phyloP scores from a whole-genome alignment of 2,329 filamentous ascomycete genomes.

The Hypoxylon sp. region DNA sequence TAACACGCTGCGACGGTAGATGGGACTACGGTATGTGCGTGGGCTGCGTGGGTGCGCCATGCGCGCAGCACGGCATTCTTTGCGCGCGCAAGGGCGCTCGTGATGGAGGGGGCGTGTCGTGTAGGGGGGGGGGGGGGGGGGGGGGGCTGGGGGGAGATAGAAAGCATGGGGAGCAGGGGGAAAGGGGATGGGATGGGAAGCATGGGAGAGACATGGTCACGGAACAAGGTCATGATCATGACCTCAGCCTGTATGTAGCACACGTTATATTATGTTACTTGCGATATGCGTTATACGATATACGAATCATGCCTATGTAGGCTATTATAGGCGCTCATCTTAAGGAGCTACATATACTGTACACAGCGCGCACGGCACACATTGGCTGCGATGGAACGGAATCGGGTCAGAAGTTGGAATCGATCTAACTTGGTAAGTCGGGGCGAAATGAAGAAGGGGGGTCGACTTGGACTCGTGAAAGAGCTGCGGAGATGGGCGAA shows the following conservation, averaged over 20 bases:
- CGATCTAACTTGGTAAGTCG: conserved; percentile 30
- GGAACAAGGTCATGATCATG: conserved; percentile 4
- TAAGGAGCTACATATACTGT: conserved; percentile 11
- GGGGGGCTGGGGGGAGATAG: no score
- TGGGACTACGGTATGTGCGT: conserved; percentile 18
- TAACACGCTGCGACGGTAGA: conserved; percentile 31
- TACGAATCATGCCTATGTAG: conserved; percentile 16
- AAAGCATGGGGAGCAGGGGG: conserved; percentile 15
- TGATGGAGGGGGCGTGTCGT: conserved; percentile 18
- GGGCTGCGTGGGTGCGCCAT: conserved; percentile 24
- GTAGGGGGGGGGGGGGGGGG: no score
- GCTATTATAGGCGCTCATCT: conserved; percentile 15
- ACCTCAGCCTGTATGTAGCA: conserved; percentile 2
- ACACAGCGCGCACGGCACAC: conserved; percentile 3
- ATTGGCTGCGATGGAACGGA: conserved; percentile 23
- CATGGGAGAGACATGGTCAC: background rate
- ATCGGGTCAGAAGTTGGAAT: conserved; percentile 23
- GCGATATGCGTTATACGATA: no score
- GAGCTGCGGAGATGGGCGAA: conserved; percentile 35
- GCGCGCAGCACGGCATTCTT: conserved; percentile 36
- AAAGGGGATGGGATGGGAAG: no score
- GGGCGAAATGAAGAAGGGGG: conserved; percentile 31
- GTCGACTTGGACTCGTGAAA: conserved; percentile 3
- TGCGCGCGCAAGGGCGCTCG: conserved; percentile 23
- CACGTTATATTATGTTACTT: background rate